These are phyloP conservation scores for Rubia yunnanensis DNA, from an alignment of 257 asterid genomes.

Conservation along the genomic window DNA sequence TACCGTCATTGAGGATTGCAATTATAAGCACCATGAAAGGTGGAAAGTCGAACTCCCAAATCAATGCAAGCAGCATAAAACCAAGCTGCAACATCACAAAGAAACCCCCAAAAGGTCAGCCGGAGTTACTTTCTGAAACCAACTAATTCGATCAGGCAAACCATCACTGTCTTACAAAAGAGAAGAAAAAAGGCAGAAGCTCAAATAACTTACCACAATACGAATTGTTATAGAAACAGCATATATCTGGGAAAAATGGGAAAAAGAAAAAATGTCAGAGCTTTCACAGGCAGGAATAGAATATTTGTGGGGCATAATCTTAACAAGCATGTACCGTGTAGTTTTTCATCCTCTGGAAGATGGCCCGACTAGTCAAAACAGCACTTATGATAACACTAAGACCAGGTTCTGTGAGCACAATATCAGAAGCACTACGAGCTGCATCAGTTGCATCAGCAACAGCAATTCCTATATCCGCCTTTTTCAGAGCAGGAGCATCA, in stretches of 20 bases:
- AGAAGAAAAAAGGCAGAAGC: background rate
- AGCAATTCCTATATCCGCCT: constrained; percentile 97
- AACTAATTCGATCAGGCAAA: background rate
- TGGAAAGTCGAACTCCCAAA: constrained; percentile 94
- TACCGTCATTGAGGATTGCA: constrained; percentile 92
- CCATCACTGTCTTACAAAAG: background rate
- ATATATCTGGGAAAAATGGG: constrained; percentile 60
- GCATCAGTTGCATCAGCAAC: constrained; percentile 99
- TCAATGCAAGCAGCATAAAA: constrained; percentile 89
- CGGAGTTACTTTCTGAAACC: background rate
- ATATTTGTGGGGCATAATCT: background rate
- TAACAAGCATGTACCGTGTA: constrained; percentile 51
- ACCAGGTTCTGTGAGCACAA: constrained; percentile 97
- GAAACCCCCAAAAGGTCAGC: constrained; percentile 11
- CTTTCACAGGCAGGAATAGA: background rate
- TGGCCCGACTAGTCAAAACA: constrained; percentile 92
- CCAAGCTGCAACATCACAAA: constrained; percentile 60
- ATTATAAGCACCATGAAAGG: constrained; percentile 99
- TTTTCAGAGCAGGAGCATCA: constrained; percentile 95
- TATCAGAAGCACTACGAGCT: constrained; percentile 99
- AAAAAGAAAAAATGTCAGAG: background rate
- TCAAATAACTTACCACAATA: constrained; percentile 71
- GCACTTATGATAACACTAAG: constrained; percentile 98
- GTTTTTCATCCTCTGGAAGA: constrained; percentile 97
- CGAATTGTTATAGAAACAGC: constrained; percentile 98